phyloP scores from a whole-genome alignment of 805 yeast species.

The Candida stauntonica region DNA sequence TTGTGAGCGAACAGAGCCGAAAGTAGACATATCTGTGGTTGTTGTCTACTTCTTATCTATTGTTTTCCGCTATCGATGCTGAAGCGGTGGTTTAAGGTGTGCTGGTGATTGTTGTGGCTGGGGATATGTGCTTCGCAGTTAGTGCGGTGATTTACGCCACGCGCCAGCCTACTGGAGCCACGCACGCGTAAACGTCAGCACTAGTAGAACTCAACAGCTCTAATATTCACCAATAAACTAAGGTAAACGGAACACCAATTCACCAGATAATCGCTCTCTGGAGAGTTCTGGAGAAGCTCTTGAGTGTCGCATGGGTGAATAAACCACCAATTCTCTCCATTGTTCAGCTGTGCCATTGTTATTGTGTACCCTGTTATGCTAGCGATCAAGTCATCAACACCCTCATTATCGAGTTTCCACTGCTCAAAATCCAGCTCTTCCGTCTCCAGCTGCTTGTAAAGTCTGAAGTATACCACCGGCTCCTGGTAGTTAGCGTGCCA shows the following conservation, averaged over 20 bases:
- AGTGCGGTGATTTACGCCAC: too few relatives aligned
- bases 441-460: not conserved
- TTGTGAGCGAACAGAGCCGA: constrained; percentile 64
- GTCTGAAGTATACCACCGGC: not conserved
- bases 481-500: not conserved
- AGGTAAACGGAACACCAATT: constrained; percentile 29
- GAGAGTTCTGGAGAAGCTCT: constrained; percentile 25
- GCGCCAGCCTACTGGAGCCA: too few relatives aligned
- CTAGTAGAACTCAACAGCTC: constrained; percentile 4
- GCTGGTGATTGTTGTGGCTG: too few relatives aligned
- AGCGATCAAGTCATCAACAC: too few relatives aligned
- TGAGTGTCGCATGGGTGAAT: constrained; percentile 41
- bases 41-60: not conserved
- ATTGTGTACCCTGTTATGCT: constrained; percentile 2
- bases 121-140: too few relatives aligned
- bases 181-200: constrained; percentile 16
- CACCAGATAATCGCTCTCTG: constrained; percentile 20
- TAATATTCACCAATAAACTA: constrained; percentile 1
- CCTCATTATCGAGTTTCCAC: not conserved
- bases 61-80: not conserved
- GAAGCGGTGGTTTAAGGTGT: not conserved
- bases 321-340: constrained; percentile 23
- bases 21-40: constrained; percentile 37
- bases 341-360: constrained; percentile 9
- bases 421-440: not conserved